Conservation (phyloP, 495 filamentous ascomycete species). For the Aspergillus carlsbadensis region DNA sequence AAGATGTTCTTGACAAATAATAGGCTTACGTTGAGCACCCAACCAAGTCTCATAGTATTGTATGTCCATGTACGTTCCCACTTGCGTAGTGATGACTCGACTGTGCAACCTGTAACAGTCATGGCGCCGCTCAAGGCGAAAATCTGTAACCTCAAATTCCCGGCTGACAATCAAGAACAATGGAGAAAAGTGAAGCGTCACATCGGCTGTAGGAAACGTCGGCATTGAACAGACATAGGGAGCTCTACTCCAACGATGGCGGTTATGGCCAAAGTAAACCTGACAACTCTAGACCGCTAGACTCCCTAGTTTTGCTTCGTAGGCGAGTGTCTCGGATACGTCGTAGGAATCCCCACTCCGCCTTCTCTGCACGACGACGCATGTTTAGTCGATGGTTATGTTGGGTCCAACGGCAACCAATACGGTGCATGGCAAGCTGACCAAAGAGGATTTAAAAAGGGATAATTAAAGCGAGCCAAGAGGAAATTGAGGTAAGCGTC, state of each 20-base stretch:
- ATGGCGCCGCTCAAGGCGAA: conserved; percentile 2
- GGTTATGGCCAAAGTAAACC: no score
- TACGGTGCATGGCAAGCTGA: background rate
- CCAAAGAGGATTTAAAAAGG: background rate
- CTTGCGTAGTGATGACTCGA: background rate
- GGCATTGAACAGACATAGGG: background rate
- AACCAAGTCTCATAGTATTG: background rate
- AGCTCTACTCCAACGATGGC: background rate
- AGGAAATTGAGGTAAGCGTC: background rate
- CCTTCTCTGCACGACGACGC: conserved; percentile 1
- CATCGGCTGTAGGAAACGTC: background rate
- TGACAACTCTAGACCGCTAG: background rate
- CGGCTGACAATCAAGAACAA: background rate
- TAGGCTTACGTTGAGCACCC: background rate
- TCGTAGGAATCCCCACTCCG: background rate
- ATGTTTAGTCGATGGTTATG: background rate
- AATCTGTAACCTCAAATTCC: background rate
- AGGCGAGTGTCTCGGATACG: background rate
- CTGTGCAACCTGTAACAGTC: conserved; percentile 1
- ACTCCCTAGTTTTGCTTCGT: background rate
- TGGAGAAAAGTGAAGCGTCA: background rate
- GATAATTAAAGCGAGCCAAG: background rate
- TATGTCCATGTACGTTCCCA: background rate
- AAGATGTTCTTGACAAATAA: background rate
- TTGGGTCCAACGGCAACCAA: background rate